phyloP scores from a whole-genome alignment of 2,329 filamentous ascomycete species.

The Talaromyces sp. region DNA sequence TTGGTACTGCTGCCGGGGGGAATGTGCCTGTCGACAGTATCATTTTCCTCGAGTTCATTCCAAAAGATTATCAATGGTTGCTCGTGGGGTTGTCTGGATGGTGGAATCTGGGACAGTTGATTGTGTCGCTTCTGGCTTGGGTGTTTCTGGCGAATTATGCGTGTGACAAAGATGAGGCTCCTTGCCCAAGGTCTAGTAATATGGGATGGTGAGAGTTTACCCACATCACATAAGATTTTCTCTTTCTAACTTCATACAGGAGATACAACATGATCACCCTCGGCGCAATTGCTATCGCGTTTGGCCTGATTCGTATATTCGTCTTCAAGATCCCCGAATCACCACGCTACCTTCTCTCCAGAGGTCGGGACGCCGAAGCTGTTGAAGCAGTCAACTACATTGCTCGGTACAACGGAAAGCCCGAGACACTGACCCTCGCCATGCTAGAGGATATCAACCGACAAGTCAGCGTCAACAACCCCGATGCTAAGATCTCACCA shows the following conservation, averaged over 20 bases:
- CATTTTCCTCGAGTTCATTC: constrained; percentile 32
- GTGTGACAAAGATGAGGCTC: constrained; percentile 26
- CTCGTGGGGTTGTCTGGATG: constrained; percentile 43
- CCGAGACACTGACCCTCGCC: constrained; percentile 28
- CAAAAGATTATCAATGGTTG: constrained; percentile 29
- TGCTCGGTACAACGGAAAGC: constrained; percentile 26
- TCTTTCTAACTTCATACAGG: neutral
- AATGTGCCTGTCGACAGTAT: constrained; percentile 30
- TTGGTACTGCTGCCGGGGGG: constrained; percentile 29
- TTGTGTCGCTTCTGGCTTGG: constrained; percentile 30
- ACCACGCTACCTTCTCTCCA: constrained; percentile 29
- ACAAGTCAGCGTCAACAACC: neutral
- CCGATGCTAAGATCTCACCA: neutral
- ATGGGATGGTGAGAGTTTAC: neutral
- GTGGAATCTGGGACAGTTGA: constrained; percentile 50
- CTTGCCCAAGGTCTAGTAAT: constrained; percentile 16
- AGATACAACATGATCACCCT: constrained; percentile 29
- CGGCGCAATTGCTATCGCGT: constrained; percentile 25
- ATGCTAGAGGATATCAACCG: neutral
- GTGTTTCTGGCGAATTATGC: constrained; percentile 31
- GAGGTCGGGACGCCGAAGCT: constrained; percentile 44
- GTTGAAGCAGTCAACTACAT: constrained; percentile 48
- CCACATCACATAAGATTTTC: neutral
- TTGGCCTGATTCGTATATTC: constrained; percentile 28
- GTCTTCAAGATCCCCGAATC: constrained; percentile 31